phyloP scores from a whole-genome alignment of 257 asterid species.

The Solanum sitiens region DNA sequence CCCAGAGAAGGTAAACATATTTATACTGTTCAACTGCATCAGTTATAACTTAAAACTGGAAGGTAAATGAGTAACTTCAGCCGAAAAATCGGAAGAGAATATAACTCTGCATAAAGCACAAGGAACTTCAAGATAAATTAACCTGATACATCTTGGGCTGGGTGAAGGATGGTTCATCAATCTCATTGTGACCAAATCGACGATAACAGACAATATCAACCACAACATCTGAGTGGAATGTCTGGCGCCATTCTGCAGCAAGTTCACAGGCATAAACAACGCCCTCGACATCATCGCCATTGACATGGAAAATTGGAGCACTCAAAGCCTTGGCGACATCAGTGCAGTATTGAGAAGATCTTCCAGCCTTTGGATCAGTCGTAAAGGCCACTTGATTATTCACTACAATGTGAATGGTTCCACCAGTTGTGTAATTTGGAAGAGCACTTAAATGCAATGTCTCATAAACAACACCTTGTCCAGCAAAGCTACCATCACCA shows the following conservation, averaged over 20 bases:
- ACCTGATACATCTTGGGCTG: constrained; percentile 96
- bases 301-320: constrained; percentile 91
- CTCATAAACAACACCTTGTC: constrained; percentile 97
- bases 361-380: constrained; percentile 85
- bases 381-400: constrained; percentile 97
- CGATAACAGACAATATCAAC: constrained; percentile 92
- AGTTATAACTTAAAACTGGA: background rate
- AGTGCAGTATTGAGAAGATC: constrained; percentile 95
- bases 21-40: background rate
- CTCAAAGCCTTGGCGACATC: constrained; percentile 96
- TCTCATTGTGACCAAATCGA: constrained; percentile 95
- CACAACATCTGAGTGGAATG: constrained; percentile 87
- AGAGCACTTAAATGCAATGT: constrained; percentile 98
- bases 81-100: background rate
- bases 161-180: constrained; percentile 91
- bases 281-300: constrained; percentile 95
- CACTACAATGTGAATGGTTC: constrained; percentile 95
- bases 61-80: background rate
- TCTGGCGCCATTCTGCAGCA: constrained; percentile 99
- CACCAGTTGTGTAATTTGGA: constrained; percentile 92
- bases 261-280: constrained; percentile 94
- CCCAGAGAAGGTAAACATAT: background rate
- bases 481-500: constrained; percentile 98
- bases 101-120: background rate
- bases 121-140: background rate